Percentiles rank a stretch among this genome's conserved stretches.
Conservation (phyloP, 306 rosid genomes). For the Prunus armeniaca region DNA sequence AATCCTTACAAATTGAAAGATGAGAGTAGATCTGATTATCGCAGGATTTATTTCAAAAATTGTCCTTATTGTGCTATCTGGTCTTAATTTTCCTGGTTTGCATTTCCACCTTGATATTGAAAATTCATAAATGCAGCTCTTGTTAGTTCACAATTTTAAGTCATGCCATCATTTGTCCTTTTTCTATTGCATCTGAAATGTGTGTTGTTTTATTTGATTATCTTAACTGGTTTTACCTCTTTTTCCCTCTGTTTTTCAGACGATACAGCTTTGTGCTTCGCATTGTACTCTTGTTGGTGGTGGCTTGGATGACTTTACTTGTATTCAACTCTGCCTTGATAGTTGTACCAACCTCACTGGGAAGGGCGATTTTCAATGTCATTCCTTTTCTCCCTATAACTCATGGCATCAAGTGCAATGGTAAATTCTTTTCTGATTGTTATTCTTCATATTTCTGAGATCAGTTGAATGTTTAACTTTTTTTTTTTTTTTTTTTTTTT, state of each 20-base stretch:
- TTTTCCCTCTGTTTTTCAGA: constrained; percentile 24
- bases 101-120: not conserved
- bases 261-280: constrained; percentile 90
- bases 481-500: constrained; percentile 23
- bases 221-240: not conserved
- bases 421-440: constrained; percentile 35
- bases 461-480: constrained; percentile 15
- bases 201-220: not conserved
- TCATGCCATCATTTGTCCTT: not conserved
- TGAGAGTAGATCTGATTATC: too few relatives aligned
- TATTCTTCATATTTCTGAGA: constrained; percentile 5
- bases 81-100: not conserved
- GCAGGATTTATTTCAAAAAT: not conserved
- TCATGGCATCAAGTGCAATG: constrained; percentile 97
- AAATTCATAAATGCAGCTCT: not conserved
- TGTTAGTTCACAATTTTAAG: not conserved
- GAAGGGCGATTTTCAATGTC: constrained; percentile 79
- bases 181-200: not conserved
- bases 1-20: not conserved
- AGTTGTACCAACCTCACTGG: constrained; percentile 89
- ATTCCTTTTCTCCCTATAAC: constrained; percentile 96
- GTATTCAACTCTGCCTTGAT: constrained; percentile 87
- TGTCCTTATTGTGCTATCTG: not conserved
- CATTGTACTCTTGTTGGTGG: constrained; percentile 82
- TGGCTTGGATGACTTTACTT: constrained; percentile 98